Conservation (phyloP, 208 protist species). For the Acanthamoeba castellanii region DNA sequence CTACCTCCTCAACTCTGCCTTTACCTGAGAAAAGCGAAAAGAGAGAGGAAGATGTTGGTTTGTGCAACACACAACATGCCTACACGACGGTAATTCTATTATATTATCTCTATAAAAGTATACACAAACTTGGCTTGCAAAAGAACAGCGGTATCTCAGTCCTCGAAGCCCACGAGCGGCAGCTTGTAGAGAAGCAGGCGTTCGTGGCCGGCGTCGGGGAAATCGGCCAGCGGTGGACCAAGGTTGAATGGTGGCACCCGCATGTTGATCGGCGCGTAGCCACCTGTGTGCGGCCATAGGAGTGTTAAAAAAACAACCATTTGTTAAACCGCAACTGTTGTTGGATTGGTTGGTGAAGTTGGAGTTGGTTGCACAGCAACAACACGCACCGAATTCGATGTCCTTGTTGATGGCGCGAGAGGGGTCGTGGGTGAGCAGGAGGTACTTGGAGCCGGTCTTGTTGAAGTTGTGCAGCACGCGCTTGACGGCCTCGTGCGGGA, state of each 20-base stretch:
- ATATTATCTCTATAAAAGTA: too few relatives aligned
- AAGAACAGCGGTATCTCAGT: too few relatives aligned
- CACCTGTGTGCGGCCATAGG: neutral
- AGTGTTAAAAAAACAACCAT: too few relatives aligned
- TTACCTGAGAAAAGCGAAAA: too few relatives aligned
- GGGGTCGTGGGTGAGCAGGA: neutral
- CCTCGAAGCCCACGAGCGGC: neutral
- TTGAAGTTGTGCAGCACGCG: constrained; percentile 2
- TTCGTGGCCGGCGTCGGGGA: neutral
- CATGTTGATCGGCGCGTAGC: neutral
- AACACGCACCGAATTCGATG: neutral
- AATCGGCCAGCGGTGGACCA: neutral
- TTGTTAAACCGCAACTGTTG: too few relatives aligned
- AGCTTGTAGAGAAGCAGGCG: neutral
- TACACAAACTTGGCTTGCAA: too few relatives aligned
- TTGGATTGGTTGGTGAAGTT: neutral
- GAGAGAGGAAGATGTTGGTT: too few relatives aligned
- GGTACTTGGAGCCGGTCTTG: neutral
- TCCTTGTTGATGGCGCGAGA: neutral
- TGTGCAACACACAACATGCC: too few relatives aligned
- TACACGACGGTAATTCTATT: too few relatives aligned
- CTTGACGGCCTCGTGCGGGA: neutral
- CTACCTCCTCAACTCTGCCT: neutral
- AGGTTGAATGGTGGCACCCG: neutral
- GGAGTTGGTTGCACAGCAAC: neutral